These are phyloP conservation scores for Geotrichum histeridarum DNA, from an alignment of 1,139 yeast species.

Conservation along the genomic window DNA sequence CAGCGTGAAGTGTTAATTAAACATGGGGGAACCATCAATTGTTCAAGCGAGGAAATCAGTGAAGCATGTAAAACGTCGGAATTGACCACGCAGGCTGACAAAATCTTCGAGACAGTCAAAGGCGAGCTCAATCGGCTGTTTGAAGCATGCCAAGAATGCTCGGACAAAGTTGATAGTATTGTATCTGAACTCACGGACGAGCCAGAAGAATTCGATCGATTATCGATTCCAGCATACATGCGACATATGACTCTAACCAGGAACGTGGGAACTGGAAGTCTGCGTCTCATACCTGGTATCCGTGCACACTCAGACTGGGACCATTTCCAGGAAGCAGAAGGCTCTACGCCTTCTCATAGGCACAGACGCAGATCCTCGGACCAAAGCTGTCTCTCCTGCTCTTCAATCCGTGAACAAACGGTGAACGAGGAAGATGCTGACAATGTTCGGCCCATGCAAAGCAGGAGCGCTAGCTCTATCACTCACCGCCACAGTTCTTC, in stretches of 20 bases:
- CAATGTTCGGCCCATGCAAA: too few relatives aligned
- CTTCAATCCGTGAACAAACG: too few relatives aligned
- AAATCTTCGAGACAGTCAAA: neutral
- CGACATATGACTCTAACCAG: constrained; percentile 1
- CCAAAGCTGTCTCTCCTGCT: too few relatives aligned
- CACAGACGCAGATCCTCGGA: too few relatives aligned
- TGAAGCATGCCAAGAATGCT: neutral
- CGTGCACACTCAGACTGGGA: neutral
- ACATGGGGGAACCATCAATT: too few relatives aligned
- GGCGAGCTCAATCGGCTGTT: neutral
- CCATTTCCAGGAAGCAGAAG: neutral
- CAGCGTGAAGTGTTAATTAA: neutral
- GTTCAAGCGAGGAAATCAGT: too few relatives aligned
- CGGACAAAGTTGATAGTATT: neutral
- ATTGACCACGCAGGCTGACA: neutral
- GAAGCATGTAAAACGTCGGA: too few relatives aligned
- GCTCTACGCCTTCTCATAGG: too few relatives aligned
- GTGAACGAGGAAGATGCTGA: too few relatives aligned
- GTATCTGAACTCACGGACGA: neutral
- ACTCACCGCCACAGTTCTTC: too few relatives aligned
- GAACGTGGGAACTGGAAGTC: neutral
- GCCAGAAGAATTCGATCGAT: constrained; percentile 1
- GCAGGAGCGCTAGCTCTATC: too few relatives aligned
- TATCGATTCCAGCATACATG: neutral
- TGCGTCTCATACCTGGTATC: neutral